Base-by-base conservation (phyloP, 2,329 filamentous ascomycete species). In the Talaromyces sp. region DNA sequence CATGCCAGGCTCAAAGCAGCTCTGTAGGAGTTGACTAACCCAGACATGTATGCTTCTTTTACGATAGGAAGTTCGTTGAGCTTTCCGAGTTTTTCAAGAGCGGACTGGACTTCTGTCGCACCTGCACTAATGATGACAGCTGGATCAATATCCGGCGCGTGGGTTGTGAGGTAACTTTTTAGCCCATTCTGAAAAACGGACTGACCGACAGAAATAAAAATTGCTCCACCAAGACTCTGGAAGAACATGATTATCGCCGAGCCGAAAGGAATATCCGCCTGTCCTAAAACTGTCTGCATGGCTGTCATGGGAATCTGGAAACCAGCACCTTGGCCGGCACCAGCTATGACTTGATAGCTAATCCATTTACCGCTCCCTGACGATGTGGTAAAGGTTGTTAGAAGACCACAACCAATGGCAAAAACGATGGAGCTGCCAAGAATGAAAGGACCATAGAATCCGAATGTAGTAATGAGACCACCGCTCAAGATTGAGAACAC, bases 331-430 rank as follows among this genome's bases (percentile, higher is more conserved):
- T 49, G 45, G 14, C 73, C 75, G 11, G 67, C 43, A 19, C 71
- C 73, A 27, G 71, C 56, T 3, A 76, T 47, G 14, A 76, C 67
- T 57, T 78, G 75, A 60, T 73, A 78, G 2, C 71, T 71, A 52
- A 78, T 70, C 71, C 73, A 76, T 57, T 70, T 67, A 24, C 3
- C 50, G 67, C 2, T 69, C 68, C 45, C 13, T 41, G 64, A 24
- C 4, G 63, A 60, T 8, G 66, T 61, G 8, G 73, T 58, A 39
- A 66, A 70, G 14, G 71, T 68, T 11, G 65, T 63, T 7, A 66
- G 35, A 14, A 73, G 67, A 1, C 70, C 71, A 22, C 49, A 56
- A 14, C 69, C 69, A 35, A 72, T 19, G 5, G 19, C 27, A n/a
- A 68, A 62, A 27, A 78, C 24, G 2, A 65, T 66, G 1, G 71